Evolutionary conservation across 2,329 filamentous ascomycete species (phyloP).

Genomic region (Lomentospora prolificans): DNA sequence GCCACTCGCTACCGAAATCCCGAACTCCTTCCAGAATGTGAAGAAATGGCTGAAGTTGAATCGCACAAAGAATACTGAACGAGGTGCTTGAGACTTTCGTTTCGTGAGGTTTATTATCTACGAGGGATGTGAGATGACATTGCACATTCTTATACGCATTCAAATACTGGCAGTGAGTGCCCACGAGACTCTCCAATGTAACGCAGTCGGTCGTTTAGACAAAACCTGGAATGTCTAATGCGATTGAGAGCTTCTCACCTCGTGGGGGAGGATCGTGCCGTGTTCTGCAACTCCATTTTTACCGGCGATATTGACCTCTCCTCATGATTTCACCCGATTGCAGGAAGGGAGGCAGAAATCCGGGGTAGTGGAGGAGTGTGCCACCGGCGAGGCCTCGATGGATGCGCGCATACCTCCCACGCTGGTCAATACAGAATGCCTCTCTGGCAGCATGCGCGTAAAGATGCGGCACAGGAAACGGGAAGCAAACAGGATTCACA

Average conservation of each 20-base stretch:
- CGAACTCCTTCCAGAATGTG: too few relatives aligned
- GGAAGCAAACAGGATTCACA: too few relatives aligned
- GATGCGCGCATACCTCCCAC: neutral
- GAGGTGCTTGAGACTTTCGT: too few relatives aligned
- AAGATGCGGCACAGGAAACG: too few relatives aligned
- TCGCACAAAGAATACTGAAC: too few relatives aligned
- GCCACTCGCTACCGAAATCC: neutral
- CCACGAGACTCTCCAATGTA: neutral
- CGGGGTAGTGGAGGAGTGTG: neutral
- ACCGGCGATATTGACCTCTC: neutral
- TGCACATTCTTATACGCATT: neutral
- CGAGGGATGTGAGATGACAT: neutral
- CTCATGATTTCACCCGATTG: neutral
- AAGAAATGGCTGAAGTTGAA: too few relatives aligned
- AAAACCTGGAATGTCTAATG: neutral
- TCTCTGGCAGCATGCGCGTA: too few relatives aligned
- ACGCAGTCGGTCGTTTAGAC: neutral
- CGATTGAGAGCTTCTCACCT: neutral
- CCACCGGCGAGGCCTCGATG: neutral
- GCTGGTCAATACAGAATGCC: too few relatives aligned
- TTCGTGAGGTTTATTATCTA: neutral
- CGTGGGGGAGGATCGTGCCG: neutral
- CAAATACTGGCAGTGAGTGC: neutral
- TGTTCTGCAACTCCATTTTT: neutral
- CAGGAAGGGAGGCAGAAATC: neutral